Evolutionary conservation across 2,329 filamentous ascomycete genomes (phyloP), one percentile per base, ranked within the genome.

Genomic region (Trichoderma koningiopsis): DNA sequence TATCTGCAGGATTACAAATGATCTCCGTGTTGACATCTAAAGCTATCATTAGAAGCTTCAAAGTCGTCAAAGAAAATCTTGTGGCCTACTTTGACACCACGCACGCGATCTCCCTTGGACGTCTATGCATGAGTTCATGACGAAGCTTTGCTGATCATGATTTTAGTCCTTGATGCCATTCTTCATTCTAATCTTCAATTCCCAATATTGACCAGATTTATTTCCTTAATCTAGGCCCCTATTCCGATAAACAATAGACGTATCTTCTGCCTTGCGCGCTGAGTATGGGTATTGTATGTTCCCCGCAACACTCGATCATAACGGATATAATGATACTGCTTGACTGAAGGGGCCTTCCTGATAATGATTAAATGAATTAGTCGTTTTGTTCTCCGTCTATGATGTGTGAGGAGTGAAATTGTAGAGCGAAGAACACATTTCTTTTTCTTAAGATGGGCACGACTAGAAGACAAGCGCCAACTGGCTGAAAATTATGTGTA

Each of bases 321-420:
- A 24, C 6, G n/a, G 22, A 24, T 14, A 4, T 3, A 24, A 43
- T 2, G 8, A 5, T 4, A 10, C n/a, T 24, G 10, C n/a, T 49
- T 4, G 47, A 35, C 0, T 13, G 1, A 5, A 5, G 4, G 4
- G 1, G 0, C 13, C 4, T 2, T 49, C n/a, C 13, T 13, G 1
- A 0, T 5, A 10, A 49, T 43, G 6, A 10, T 43, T n/a, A 6
- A n/a, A 19, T 3, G 10, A 7, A 3, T n/a, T 7, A 43, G 40
- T 43, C 16, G 40, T 19, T 43, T 7, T 6, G 2, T n/a, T 43
- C 16, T 10, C 10, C 7, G 7, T 6, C 19, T 43, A 7, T n/a
- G 19, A n/a, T n/a, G 19, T 0, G 2, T 19, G 7, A 43, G 4
- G 19, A 43, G 3, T 8, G 16, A 7, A n/a, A 4, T 1, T 8